Evolutionary conservation across 345 rosid genomes (phyloP).

Genomic region (Firmiana major): DNA sequence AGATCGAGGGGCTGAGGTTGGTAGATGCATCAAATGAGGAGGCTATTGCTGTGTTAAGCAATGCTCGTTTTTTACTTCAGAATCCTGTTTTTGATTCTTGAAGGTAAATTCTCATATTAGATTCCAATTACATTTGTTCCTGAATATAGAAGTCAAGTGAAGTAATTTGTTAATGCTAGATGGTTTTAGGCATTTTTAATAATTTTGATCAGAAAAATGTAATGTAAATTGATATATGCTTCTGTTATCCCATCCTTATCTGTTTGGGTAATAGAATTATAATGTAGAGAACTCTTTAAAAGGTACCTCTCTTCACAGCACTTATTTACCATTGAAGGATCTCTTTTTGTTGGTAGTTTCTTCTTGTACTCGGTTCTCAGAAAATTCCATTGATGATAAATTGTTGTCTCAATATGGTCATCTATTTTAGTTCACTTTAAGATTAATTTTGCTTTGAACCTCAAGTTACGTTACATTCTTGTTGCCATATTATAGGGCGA

Average conservation of each 20-base stretch:
- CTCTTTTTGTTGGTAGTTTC: not conserved
- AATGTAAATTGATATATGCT: not conserved
- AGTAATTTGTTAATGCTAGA: not conserved
- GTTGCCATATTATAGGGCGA: not conserved
- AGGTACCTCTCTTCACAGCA: not conserved
- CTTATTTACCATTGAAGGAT: too few species aligned
- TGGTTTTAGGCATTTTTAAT: not conserved
- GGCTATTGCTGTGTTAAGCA: constrained; percentile 48
- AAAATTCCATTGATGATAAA: not conserved
- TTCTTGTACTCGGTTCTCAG: not conserved
- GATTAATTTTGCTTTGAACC: not conserved
- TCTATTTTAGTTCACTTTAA: not conserved
- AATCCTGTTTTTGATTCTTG: constrained; percentile 32
- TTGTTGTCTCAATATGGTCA: not conserved
- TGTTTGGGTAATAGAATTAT: not conserved
- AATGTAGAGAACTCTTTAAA: not conserved
- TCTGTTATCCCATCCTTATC: not conserved
- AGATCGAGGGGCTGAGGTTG: constrained; percentile 65
- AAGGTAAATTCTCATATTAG: not conserved
- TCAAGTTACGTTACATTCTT: not conserved
- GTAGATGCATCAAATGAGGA: constrained; percentile 83
- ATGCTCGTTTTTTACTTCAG: constrained; percentile 63
- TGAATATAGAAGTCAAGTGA: not conserved
- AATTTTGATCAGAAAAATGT: not conserved
- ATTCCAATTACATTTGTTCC: not conserved